A percentile compares a stretch with the other conserved stretches of the same genome.
Evolutionary conservation across 495 filamentous ascomycete genomes (phyloP).

Genomic region (Aspergillus olivimuriae): DNA sequence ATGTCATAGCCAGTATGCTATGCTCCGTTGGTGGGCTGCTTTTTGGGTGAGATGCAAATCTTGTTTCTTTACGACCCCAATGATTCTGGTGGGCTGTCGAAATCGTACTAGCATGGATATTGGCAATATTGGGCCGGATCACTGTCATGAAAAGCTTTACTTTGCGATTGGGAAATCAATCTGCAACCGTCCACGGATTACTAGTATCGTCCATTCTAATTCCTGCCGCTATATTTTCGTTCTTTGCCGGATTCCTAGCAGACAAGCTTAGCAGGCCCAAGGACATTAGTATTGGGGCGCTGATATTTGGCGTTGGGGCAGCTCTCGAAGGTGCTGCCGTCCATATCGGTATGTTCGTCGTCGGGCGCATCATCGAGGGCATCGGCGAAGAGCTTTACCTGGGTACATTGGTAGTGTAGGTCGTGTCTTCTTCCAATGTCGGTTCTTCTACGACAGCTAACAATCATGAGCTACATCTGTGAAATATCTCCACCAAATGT

Average conservation of each 20-base stretch:
- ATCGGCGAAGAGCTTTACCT: constrained; percentile 56
- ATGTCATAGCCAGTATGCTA: constrained; percentile 14
- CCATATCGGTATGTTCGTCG: constrained; percentile 46
- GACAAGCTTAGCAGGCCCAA: constrained; percentile 50
- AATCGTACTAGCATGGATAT: constrained; percentile 45
- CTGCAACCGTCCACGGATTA: constrained; percentile 51
- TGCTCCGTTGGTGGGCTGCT: constrained; percentile 15
- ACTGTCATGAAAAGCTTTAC: constrained; percentile 54
- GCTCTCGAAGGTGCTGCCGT: constrained; percentile 42
- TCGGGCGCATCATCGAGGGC: constrained; percentile 49
- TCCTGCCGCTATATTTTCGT: constrained; percentile 52
- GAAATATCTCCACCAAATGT: constrained; percentile 52
- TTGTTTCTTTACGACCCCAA: neutral
- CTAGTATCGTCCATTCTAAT: constrained; percentile 60
- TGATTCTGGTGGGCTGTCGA: neutral
- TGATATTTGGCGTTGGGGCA: constrained; percentile 51
- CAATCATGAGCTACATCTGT: constrained; percentile 42
- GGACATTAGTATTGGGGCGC: constrained; percentile 45
- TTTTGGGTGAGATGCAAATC: constrained; percentile 9
- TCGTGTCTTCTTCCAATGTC: neutral
- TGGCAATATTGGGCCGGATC: constrained; percentile 54
- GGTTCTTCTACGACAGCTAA: neutral
- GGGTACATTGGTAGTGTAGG: constrained; percentile 45
- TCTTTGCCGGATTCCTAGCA: constrained; percentile 57
- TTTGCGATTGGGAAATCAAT: constrained; percentile 41